phyloP scores from a whole-genome alignment of 2,329 filamentous ascomycete genomes.

The Chaetomium strumarium region DNA sequence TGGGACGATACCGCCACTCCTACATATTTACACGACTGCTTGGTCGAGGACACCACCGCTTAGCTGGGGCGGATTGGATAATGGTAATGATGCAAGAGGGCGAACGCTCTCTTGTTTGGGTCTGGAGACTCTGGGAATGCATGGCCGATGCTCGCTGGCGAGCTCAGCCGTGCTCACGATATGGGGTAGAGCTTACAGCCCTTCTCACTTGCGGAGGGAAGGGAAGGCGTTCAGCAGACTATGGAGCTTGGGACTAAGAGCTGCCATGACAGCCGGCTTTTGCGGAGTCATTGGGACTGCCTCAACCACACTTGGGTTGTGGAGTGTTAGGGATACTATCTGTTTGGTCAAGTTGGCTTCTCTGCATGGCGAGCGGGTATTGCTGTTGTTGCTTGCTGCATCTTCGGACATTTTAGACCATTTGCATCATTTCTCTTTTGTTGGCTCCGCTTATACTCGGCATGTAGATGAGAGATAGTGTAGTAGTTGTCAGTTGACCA shows the following conservation, averaged over 20 bases:
- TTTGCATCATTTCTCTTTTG: not conserved
- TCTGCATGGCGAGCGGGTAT: conserved; percentile 13
- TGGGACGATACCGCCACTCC: too few relatives aligned
- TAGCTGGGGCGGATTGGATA: not conserved
- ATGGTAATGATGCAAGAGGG: conserved; percentile 1
- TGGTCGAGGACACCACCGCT: not conserved
- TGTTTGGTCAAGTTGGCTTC: not conserved
- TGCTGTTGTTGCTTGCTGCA: not conserved
- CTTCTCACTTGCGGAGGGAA: not conserved
- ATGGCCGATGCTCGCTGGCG: conserved; percentile 1
- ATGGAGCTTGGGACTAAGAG: not conserved
- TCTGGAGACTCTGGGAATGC: not conserved
- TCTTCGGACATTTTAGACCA: conserved; percentile 2
- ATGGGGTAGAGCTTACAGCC: not conserved
- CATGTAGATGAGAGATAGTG: not conserved
- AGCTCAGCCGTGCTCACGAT: not conserved
- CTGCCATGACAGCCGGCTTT: not conserved
- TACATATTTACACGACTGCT: not conserved
- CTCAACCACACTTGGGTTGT: not conserved
- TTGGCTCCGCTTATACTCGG: not conserved
- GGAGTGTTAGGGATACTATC: not conserved
- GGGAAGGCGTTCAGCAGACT: not conserved
- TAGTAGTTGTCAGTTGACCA: not conserved
- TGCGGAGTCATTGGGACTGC: not conserved
- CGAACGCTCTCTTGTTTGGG: not conserved